Conservation (phyloP, 1,284 basidiomycete genomes). For the Flammula alnicola region DNA sequence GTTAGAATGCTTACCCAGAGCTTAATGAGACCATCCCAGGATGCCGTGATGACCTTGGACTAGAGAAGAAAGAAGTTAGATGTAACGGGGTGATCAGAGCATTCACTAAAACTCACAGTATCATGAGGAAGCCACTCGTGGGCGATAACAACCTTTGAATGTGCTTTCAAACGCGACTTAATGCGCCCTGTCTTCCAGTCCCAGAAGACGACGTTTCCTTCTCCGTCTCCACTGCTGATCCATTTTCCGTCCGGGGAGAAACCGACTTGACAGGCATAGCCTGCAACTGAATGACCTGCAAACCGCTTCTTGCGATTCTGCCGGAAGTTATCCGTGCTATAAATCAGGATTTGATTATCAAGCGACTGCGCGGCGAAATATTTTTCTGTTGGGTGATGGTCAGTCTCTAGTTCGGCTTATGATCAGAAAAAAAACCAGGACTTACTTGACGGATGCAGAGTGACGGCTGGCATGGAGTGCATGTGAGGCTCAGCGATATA, state of each 20-base stretch:
- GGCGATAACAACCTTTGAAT: slow-evolving; percentile 94
- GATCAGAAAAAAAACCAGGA: slow-evolving; percentile 28
- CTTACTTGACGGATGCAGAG: slow-evolving; percentile 91
- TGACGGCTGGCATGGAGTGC: slow-evolving; percentile 99
- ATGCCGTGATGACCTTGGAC: slow-evolving; percentile 95
- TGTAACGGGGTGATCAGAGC: slow-evolving; percentile 13
- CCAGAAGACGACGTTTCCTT: slow-evolving; percentile 98
- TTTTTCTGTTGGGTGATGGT: slow-evolving; percentile 64
- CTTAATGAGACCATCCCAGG: slow-evolving; percentile 97
- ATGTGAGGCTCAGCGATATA: slow-evolving; percentile 99
- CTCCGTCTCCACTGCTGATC: slow-evolving; percentile 95
- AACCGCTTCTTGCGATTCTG: slow-evolving; percentile 99
- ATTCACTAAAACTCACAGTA: slow-evolving; percentile 63
- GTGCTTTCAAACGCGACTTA: slow-evolving; percentile 87
- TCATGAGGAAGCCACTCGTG: slow-evolving; percentile 99
- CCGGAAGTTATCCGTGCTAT: slow-evolving; percentile 95
- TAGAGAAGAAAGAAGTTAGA: slow-evolving; percentile 37
- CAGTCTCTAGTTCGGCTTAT: slow-evolving; percentile 18
- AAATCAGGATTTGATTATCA: slow-evolving; percentile 98
- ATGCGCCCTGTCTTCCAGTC: slow-evolving; percentile 99
- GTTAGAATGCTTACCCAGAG: slow-evolving; percentile 70
- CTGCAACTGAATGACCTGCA: slow-evolving; percentile 94
- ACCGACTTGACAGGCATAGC: slow-evolving; percentile 95
- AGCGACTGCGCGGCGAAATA: slow-evolving; percentile 97
- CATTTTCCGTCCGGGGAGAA: slow-evolving; percentile 98